These are phyloP conservation scores for Suillus sp. DNA, from an alignment of 768 basidiomycete species.

Conservation along the genomic window DNA sequence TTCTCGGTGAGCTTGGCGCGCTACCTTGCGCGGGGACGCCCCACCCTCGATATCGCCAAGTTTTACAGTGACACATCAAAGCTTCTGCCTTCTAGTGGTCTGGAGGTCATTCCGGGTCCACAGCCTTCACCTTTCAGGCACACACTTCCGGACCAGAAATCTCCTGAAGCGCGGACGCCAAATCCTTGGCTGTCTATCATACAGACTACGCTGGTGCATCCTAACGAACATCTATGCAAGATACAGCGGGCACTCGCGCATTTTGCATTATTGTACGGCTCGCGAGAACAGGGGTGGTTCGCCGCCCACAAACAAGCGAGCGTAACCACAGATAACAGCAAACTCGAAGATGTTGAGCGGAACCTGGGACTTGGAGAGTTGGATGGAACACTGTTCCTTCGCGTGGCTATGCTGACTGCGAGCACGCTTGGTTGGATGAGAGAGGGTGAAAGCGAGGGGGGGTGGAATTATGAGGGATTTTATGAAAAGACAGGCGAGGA, in stretches of 20 bases:
- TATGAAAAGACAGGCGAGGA: slow-evolving; percentile 13
- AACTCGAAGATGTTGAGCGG: slow-evolving; percentile 27
- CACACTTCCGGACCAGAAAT: slow-evolving; percentile 13
- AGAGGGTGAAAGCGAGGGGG: slow-evolving; percentile 31
- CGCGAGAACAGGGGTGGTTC: slow-evolving; percentile 15
- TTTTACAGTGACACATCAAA: slow-evolving; percentile 34
- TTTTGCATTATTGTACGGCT: slow-evolving; percentile 26
- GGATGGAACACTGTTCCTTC: slow-evolving; percentile 31
- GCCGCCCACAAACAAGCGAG: slow-evolving; percentile 13
- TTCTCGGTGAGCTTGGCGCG: slow-evolving; percentile 29
- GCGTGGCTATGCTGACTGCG: slow-evolving; percentile 30
- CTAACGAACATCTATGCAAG: slow-evolving; percentile 32
- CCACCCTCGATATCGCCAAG: slow-evolving; percentile 30
- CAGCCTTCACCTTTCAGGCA: slow-evolving; percentile 9
- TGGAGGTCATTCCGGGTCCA: slow-evolving; percentile 18
- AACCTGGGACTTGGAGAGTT: slow-evolving; percentile 25
- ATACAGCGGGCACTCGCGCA: slow-evolving; percentile 28
- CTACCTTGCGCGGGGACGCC: slow-evolving; percentile 39
- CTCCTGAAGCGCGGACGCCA: slow-evolving; percentile 26
- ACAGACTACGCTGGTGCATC: slow-evolving; percentile 35
- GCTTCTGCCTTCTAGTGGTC: slow-evolving; percentile 12
- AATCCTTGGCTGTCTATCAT: slow-evolving; percentile 40
- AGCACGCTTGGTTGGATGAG: slow-evolving; percentile 38
- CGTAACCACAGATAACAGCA: slow-evolving; percentile 13
- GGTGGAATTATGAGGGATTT: slow-evolving; percentile 36